Conservation (phyloP, 148 eudicot genomes). For the Vaccinium vitisidaea region DNA sequence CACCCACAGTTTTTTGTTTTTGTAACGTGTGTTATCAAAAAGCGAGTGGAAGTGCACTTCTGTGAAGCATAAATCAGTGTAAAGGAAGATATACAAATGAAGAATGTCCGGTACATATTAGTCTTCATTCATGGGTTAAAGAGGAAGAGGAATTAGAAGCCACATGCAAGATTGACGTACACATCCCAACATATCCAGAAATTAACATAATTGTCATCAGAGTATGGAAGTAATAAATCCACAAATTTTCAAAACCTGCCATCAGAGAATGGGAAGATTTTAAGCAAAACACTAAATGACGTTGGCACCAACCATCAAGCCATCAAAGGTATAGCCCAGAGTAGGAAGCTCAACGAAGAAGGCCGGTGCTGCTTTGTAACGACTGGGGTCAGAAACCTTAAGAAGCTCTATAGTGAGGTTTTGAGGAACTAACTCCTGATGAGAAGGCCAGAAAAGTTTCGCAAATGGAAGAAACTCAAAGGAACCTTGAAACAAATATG, state of each 20-base stretch:
- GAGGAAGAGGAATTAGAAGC: neutral
- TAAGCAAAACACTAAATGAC: neutral
- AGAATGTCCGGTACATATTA: neutral
- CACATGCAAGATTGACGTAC: neutral
- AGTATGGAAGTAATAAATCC: constrained; percentile 5
- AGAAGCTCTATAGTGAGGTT: constrained; percentile 1
- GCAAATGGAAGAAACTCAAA: neutral
- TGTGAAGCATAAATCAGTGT: neutral
- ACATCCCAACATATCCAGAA: neutral
- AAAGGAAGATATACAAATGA: neutral
- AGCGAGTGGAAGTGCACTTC: neutral
- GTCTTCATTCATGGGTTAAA: neutral
- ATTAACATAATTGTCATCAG: neutral
- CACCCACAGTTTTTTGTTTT: neutral
- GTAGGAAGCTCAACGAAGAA: neutral
- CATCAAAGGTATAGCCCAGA: neutral
- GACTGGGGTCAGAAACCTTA: neutral
- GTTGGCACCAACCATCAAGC: neutral
- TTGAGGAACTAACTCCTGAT: neutral
- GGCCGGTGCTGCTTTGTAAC: neutral
- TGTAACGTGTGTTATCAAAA: neutral
- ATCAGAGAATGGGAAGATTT: neutral
- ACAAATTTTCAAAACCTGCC: neutral
- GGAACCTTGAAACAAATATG: neutral
- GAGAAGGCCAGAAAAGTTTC: neutral